Conservation (phyloP, 345 rosid species). For the Pistacia atlantica region DNA sequence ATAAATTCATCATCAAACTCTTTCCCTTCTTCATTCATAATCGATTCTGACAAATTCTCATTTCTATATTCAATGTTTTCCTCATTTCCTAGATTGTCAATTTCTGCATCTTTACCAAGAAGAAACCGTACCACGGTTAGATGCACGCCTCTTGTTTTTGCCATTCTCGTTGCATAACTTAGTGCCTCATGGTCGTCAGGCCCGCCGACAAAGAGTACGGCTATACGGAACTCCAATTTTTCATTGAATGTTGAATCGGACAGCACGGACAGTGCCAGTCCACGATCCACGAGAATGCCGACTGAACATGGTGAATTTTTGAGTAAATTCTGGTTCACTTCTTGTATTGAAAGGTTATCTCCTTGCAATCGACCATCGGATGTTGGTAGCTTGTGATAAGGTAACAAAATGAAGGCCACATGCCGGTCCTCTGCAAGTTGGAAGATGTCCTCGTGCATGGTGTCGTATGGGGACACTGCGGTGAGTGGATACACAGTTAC, state of each 20-base stretch:
- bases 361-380: conserved; percentile 16
- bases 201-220: conserved; percentile 34
- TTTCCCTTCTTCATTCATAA: not conserved
- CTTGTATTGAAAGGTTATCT: conserved; percentile 8
- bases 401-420: conserved; percentile 25
- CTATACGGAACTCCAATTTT: not conserved
- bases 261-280: conserved; percentile 2
- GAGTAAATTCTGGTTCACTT: conserved; percentile 25
- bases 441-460: conserved; percentile 38
- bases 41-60: not conserved
- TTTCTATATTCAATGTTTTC: too few species aligned
- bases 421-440: conserved; percentile 32
- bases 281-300: conserved; percentile 35
- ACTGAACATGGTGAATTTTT: conserved; percentile 30
- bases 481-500: conserved; percentile 31
- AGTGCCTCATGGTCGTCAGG: conserved; percentile 35
- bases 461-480: conserved; percentile 30
- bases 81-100: too few species aligned
- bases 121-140: conserved; percentile 23
- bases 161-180: conserved; percentile 31
- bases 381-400: conserved; percentile 27
- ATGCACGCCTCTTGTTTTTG: conserved; percentile 5
- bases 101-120: conserved; percentile 8
- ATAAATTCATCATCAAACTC: conserved; percentile 21
- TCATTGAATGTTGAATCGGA: not conserved